phyloP scores from a whole-genome alignment of 768 basidiomycete species.

The Panaeolus cyanescens region DNA sequence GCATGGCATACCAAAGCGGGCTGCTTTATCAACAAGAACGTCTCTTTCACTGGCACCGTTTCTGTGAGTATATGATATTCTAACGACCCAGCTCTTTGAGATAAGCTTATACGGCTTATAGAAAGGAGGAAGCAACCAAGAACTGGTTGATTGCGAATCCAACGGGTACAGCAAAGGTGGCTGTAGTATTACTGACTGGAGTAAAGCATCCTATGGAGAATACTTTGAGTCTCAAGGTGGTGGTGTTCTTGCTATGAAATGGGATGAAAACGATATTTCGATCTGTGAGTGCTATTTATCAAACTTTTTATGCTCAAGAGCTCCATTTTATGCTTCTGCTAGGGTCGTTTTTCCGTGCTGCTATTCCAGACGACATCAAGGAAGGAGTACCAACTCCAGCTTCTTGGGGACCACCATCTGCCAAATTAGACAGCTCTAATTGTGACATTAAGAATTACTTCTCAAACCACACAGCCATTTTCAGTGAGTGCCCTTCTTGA shows the following conservation, averaged over 20 bases:
- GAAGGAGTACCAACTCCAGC: conserved; percentile 65
- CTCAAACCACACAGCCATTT: conserved; percentile 70
- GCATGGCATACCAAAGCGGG: conserved; percentile 67
- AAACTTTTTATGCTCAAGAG: neutral
- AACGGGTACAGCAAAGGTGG: conserved; percentile 60
- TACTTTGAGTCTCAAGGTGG: conserved; percentile 80
- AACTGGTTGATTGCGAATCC: conserved; percentile 58
- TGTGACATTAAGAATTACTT: conserved; percentile 69
- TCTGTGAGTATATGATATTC: conserved; percentile 16
- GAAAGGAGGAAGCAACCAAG: conserved; percentile 40
- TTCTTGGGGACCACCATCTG: conserved; percentile 71
- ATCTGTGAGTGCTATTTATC: conserved; percentile 60
- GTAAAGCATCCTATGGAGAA: conserved; percentile 80
- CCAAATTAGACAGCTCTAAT: conserved; percentile 50
- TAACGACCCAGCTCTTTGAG: neutral
- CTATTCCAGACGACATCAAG: conserved; percentile 69
- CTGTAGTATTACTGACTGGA: conserved; percentile 80
- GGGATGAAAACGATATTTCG: conserved; percentile 78
- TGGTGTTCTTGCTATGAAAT: conserved; percentile 88
- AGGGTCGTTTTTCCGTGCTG: conserved; percentile 86
- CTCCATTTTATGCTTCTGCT: neutral
- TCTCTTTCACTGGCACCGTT: conserved; percentile 23
- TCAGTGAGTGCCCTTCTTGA: conserved; percentile 53
- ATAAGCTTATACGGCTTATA: neutral
- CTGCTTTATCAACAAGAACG: conserved; percentile 23